Conservation (phyloP, 1,284 basidiomycete genomes). For the Malassezia japonica region DNA sequence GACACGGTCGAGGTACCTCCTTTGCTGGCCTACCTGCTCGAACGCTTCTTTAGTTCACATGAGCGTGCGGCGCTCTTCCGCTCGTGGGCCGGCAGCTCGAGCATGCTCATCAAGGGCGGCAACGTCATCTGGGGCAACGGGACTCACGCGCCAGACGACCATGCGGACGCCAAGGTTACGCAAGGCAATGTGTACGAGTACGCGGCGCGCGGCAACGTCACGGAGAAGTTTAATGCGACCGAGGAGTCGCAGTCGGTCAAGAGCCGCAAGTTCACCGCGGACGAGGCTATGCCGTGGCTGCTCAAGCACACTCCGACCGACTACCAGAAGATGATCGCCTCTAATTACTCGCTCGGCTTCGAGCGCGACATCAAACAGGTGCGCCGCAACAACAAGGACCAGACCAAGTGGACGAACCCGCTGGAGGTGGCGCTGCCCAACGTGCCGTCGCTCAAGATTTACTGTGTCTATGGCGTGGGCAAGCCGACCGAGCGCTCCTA, state of each 20-base stretch:
- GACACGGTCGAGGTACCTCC: constrained; percentile 85
- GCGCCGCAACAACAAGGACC: constrained; percentile 43
- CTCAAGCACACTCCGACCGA: constrained; percentile 69
- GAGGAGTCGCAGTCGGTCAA: constrained; percentile 7
- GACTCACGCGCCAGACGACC: constrained; percentile 43
- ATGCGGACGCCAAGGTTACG: constrained; percentile 22
- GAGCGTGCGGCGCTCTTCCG: constrained; percentile 86
- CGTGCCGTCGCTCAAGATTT: constrained; percentile 85
- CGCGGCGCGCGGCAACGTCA: neutral
- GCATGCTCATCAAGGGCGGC: constrained; percentile 61
- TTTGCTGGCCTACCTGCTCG: constrained; percentile 63
- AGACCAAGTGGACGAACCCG: constrained; percentile 73
- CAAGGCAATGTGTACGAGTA: constrained; percentile 60
- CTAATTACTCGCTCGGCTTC: constrained; percentile 87
- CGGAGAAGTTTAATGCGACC: constrained; percentile 3
- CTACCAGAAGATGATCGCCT: constrained; percentile 76
- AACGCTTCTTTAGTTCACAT: constrained; percentile 65
- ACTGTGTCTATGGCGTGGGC: constrained; percentile 88
- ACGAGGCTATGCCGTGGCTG: constrained; percentile 68
- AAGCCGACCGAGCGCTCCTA: constrained; percentile 78
- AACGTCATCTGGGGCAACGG: constrained; percentile 77
- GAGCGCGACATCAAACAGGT: constrained; percentile 59
- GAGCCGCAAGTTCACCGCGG: constrained; percentile 58
- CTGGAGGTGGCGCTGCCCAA: constrained; percentile 68
- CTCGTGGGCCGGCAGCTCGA: constrained; percentile 87